phyloP scores from a whole-genome alignment of 106 monocot genomes.

The Narthecium ossifragum region DNA sequence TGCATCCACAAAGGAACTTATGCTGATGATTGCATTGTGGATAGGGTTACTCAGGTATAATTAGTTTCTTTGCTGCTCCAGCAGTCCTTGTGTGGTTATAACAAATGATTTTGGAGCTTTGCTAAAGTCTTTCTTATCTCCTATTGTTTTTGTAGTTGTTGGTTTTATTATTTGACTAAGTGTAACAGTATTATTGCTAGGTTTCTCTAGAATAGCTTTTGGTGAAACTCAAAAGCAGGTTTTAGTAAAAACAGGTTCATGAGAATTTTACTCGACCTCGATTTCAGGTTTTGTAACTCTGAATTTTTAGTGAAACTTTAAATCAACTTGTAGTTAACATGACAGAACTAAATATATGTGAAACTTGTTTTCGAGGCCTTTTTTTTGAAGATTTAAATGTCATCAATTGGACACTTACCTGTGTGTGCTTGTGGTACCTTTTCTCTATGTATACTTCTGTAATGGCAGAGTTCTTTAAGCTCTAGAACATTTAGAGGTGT shows the following conservation, averaged over 20 bases:
- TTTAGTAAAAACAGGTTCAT: neutral
- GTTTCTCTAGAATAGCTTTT: neutral
- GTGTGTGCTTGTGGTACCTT: too few species aligned
- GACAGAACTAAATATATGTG: too few species aligned
- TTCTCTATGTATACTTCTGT: too few species aligned
- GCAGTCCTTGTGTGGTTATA: neutral
- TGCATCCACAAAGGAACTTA: slow-evolving; percentile 98
- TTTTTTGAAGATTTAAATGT: too few species aligned
- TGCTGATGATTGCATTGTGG: slow-evolving; percentile 99
- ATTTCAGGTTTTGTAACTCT: neutral
- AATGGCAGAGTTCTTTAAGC: too few species aligned
- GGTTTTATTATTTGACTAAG: neutral
- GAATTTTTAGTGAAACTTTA: neutral
- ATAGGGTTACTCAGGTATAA: slow-evolving; percentile 86
- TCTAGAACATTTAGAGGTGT: too few species aligned
- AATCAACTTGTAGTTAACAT: neutral
- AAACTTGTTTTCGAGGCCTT: too few species aligned
- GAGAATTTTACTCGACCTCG: neutral
- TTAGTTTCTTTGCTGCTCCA: neutral
- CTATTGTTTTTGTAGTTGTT: neutral
- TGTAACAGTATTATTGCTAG: too few species aligned
- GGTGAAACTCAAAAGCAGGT: neutral
- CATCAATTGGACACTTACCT: too few species aligned
- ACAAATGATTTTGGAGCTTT: neutral
- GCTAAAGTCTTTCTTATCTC: neutral